phyloP scores from a whole-genome alignment of 805 yeast genomes.

The Pichia scutulata region DNA sequence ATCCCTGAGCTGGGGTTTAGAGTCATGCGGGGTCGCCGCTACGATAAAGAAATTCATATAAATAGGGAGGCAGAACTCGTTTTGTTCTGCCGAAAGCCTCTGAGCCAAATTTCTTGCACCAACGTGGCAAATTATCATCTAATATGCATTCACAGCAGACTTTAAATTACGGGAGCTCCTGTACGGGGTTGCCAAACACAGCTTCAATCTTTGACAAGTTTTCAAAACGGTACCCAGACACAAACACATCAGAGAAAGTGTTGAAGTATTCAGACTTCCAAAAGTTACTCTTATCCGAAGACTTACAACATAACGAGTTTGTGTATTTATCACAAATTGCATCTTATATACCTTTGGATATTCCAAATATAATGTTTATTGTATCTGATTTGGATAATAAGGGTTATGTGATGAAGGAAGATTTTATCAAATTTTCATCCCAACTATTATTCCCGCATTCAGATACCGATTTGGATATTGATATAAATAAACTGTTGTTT shows the following conservation, averaged over 20 bases:
- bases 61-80: neutral
- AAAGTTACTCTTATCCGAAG: constrained; percentile 37
- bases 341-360: constrained; percentile 40
- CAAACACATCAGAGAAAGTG: constrained; percentile 26
- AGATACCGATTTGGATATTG: constrained; percentile 40
- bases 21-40: neutral
- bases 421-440: constrained; percentile 68
- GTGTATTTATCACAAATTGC: constrained; percentile 19
- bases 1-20: neutral
- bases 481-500: constrained; percentile 41
- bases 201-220: constrained; percentile 34
- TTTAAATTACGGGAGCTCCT: neutral
- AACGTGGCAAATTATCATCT: neutral
- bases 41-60: neutral
- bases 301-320: constrained; percentile 6
- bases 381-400: constrained; percentile 67
- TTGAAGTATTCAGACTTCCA: constrained; percentile 33
- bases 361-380: constrained; percentile 66
- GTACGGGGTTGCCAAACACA: constrained; percentile 12
- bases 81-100: neutral
- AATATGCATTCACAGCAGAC: neutral
- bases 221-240: constrained; percentile 30
- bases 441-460: constrained; percentile 28
- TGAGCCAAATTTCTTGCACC: neutral
- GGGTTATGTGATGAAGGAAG: constrained; percentile 48